A percentile compares a stretch with the other conserved stretches of the same genome.
phyloP scores from a whole-genome alignment of 2,329 filamentous ascomycete species.

The Leptographium radiaticola region DNA sequence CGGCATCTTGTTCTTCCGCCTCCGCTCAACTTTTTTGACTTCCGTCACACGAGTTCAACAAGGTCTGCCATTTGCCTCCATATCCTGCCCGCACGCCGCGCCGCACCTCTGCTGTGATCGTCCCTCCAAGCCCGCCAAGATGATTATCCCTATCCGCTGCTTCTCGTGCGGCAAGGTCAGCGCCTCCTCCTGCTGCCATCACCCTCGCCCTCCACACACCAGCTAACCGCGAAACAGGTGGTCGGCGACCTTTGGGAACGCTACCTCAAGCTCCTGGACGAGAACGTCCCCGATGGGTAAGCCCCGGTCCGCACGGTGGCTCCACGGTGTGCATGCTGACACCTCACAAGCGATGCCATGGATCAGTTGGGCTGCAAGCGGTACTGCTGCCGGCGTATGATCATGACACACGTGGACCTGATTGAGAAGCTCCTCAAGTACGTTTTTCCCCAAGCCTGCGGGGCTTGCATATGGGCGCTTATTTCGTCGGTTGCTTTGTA shows the following conservation, averaged over 20 bases:
- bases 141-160: slow-evolving; percentile 98
- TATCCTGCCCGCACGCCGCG: neutral
- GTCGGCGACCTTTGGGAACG: slow-evolving; percentile 95
- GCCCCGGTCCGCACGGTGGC: no score
- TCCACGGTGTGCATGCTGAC: neutral
- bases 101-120: neutral
- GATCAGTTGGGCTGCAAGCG: slow-evolving; percentile 85
- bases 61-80: no score
- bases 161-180: slow-evolving; percentile 97
- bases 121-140: slow-evolving; percentile 32
- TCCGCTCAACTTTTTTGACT: slow-evolving; percentile 6
- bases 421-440: slow-evolving; percentile 97
- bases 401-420: slow-evolving; percentile 98
- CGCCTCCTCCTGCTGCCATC: neutral
- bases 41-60: neutral
- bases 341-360: slow-evolving; percentile 76
- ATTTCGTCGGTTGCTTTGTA: neutral
- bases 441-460: slow-evolving; percentile 15
- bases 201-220: no score
- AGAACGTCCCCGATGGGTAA: slow-evolving; percentile 62
- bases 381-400: slow-evolving; percentile 98
- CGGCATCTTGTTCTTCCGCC: slow-evolving; percentile 8
- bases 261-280: slow-evolving; percentile 79
- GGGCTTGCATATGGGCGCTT: neutral
- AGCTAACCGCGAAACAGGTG: slow-evolving; percentile 46